Evolutionary conservation across 1,139 yeast genomes (phyloP).

Genomic region (Diutina rugosa): DNA sequence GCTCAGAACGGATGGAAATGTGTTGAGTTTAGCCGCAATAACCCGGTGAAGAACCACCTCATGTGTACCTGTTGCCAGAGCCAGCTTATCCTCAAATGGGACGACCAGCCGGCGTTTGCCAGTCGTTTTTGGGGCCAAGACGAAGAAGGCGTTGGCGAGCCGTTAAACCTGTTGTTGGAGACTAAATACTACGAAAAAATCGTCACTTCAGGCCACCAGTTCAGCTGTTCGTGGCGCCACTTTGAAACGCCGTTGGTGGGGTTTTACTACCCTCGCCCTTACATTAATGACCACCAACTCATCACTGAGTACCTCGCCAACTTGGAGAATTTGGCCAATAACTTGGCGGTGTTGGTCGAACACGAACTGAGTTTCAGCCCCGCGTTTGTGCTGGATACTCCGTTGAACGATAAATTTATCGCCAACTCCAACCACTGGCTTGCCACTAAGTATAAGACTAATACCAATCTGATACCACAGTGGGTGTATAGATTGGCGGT

Average conservation of each 20-base stretch:
- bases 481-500: background rate
- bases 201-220: background rate
- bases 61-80: background rate
- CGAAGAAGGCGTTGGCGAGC: background rate
- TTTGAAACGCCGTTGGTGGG: background rate
- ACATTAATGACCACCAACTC: background rate
- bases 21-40: background rate
- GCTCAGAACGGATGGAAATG: constrained; percentile 1
- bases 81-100: background rate
- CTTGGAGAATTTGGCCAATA: background rate
- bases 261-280: constrained; percentile 1
- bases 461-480: background rate
- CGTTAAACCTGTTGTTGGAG: background rate
- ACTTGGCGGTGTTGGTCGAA: background rate
- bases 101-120: background rate
- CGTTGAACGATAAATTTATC: background rate
- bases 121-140: background rate
- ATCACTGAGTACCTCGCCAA: background rate
- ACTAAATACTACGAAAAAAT: background rate
- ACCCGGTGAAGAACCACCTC: background rate
- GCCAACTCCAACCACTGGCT: background rate
- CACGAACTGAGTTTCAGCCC: background rate
- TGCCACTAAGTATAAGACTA: background rate
- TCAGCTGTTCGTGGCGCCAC: background rate
- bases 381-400: background rate